Conservation (phyloP, 1,284 basidiomycete species). For the Lentinula novae-zelandiae region DNA sequence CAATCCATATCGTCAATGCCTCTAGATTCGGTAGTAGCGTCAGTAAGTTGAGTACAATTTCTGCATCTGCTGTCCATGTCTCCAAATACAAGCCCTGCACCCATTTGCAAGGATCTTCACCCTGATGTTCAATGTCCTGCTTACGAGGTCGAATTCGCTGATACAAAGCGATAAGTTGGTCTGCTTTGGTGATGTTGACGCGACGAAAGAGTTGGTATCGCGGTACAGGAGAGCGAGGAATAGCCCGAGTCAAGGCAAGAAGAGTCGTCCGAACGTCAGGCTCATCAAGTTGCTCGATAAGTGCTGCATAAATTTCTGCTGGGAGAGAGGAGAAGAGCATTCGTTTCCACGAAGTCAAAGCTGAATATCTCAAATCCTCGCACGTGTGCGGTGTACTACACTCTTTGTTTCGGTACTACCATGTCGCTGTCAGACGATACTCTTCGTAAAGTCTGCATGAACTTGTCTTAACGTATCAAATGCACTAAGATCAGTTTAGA, state of each 20-base stretch:
- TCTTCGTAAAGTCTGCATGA: slow-evolving; percentile 63
- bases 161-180: slow-evolving; percentile 46
- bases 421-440: slow-evolving; percentile 83
- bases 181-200: slow-evolving; percentile 39
- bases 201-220: slow-evolving; percentile 45
- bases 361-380: background rate
- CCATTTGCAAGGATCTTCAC: slow-evolving; percentile 25
- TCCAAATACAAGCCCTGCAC: slow-evolving; percentile 48
- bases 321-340: slow-evolving; percentile 36
- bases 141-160: slow-evolving; percentile 36
- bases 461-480: slow-evolving; percentile 13
- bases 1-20: slow-evolving; percentile 51
- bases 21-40: slow-evolving; percentile 44
- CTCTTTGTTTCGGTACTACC: slow-evolving; percentile 38
- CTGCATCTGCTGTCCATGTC: slow-evolving; percentile 60
- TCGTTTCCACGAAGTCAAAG: background rate
- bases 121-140: background rate
- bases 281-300: slow-evolving; percentile 43
- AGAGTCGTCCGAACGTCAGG: slow-evolving; percentile 37
- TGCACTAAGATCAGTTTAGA: slow-evolving; percentile 44
- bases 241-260: slow-evolving; percentile 49
- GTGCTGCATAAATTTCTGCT: slow-evolving; percentile 53
- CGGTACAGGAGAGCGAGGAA: slow-evolving; percentile 53
- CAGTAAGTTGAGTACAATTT: slow-evolving; percentile 56
- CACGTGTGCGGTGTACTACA: background rate